These are phyloP conservation scores for Cyberlindnera samutprakarnensis DNA, from an alignment of 805 yeast genomes.

Conservation along the genomic window DNA sequence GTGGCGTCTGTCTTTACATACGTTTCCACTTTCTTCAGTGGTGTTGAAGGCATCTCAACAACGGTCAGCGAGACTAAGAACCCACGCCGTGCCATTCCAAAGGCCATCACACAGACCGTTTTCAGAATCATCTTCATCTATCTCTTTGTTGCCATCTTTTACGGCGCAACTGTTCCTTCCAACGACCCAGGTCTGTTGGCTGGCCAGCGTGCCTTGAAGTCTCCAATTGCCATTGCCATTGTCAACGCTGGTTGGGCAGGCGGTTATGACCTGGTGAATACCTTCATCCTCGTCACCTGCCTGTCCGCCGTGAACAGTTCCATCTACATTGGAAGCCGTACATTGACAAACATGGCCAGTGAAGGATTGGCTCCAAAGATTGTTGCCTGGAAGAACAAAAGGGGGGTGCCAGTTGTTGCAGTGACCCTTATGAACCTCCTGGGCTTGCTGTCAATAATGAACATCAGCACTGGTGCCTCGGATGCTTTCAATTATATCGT, in stretches of 20 bases:
- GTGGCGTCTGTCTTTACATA: constrained; percentile 55
- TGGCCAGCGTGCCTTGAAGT: constrained; percentile 36
- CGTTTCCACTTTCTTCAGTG: constrained; percentile 73
- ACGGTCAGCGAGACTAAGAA: constrained; percentile 67
- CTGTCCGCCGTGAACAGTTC: constrained; percentile 65
- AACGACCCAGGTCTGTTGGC: constrained; percentile 44
- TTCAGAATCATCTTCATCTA: constrained; percentile 58
- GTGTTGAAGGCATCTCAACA: constrained; percentile 69
- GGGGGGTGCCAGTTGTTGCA: constrained; percentile 60
- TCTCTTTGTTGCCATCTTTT: constrained; percentile 52
- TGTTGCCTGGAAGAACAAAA: constrained; percentile 40
- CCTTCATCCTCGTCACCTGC: constrained; percentile 59
- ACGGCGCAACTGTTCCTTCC: constrained; percentile 62
- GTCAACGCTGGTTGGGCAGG: constrained; percentile 57
- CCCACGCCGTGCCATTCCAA: constrained; percentile 64
- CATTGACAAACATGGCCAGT: constrained; percentile 55
- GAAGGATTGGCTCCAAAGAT: constrained; percentile 54
- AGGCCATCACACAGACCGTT: constrained; percentile 61
- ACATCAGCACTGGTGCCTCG: constrained; percentile 43
- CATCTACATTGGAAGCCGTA: constrained; percentile 62
- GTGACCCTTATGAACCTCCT: constrained; percentile 49
- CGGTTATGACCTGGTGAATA: constrained; percentile 64
- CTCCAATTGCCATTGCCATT: constrained; percentile 71
- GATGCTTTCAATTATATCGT: constrained; percentile 64
- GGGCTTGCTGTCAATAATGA: constrained; percentile 59